Conservation (phyloP, 1,284 basidiomycete genomes). For the Ustilago shanxiensis region DNA sequence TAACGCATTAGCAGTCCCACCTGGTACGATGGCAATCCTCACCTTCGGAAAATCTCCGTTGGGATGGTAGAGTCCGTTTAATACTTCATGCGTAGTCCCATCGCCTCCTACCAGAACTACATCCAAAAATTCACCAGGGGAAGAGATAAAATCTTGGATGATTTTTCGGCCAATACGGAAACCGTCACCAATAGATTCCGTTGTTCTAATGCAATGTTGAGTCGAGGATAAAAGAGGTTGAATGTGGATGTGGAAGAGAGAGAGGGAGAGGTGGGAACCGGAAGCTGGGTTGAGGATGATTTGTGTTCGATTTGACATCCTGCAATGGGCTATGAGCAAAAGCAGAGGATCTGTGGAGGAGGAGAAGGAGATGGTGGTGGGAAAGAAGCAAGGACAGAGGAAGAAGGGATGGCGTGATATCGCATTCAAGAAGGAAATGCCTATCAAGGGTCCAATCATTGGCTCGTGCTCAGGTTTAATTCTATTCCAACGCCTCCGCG, state of each 20-base stretch:
- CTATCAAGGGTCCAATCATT: neutral
- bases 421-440: neutral
- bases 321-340: neutral
- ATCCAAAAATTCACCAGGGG: conserved; percentile 5
- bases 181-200: conserved; percentile 30
- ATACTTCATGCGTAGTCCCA: conserved; percentile 68
- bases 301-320: neutral
- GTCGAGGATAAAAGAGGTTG: conserved; percentile 4
- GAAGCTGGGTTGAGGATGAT: conserved; percentile 28
- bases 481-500: neutral
- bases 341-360: too few species aligned
- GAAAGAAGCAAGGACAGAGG: neutral
- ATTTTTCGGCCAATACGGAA: conserved; percentile 31
- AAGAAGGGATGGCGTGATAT: neutral
- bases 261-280: conserved; percentile 3
- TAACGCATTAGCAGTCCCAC: conserved; percentile 95
- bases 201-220: conserved; percentile 9
- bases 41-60: conserved; percentile 15
- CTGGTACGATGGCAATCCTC: conserved; percentile 74
- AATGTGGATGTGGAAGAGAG: conserved; percentile 9
- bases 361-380: neutral
- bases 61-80: conserved; percentile 56
- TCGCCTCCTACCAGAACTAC: conserved; percentile 68
- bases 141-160: neutral
- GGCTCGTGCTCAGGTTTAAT: conserved; percentile 16